A percentile compares a stretch with the other conserved stretches of the same genome.
These are phyloP conservation scores for Leccinum disarticulatum DNA, from an alignment of 768 basidiomycete species.

Conservation along the genomic window DNA sequence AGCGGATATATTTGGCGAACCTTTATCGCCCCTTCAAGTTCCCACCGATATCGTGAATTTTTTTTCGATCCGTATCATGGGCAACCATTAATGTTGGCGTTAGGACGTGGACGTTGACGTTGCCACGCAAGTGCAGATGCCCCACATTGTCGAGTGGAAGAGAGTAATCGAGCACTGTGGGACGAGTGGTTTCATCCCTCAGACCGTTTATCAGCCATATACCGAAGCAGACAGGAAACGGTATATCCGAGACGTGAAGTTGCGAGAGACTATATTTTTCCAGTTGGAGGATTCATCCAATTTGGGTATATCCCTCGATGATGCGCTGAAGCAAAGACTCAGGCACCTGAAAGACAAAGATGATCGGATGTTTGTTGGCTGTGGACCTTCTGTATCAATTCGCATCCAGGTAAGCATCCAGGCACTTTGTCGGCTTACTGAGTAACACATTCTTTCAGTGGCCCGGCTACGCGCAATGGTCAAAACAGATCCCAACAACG, in stretches of 20 bases:
- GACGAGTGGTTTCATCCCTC: slow-evolving; percentile 60
- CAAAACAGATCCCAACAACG: slow-evolving; percentile 77
- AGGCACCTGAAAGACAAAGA: slow-evolving; percentile 56
- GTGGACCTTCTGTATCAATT: slow-evolving; percentile 80
- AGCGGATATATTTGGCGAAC: not conserved
- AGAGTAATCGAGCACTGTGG: slow-evolving; percentile 17
- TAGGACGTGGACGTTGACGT: slow-evolving; percentile 29
- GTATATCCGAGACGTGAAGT: slow-evolving; percentile 68
- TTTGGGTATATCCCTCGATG: slow-evolving; percentile 60
- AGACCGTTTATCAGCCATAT: slow-evolving; percentile 71
- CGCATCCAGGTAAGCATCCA: slow-evolving; percentile 59
- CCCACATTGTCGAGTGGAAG: slow-evolving; percentile 32
- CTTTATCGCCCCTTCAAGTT: not conserved
- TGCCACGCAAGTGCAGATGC: slow-evolving; percentile 19
- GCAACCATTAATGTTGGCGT: slow-evolving; percentile 1
- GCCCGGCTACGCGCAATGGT: slow-evolving; percentile 79
- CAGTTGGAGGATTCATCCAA: slow-evolving; percentile 50
- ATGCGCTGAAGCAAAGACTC: slow-evolving; percentile 62
- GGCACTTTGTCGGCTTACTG: not conserved
- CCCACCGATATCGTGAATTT: slow-evolving; percentile 14
- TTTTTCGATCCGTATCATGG: not conserved
- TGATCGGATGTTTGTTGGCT: slow-evolving; percentile 64
- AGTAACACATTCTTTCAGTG: slow-evolving; percentile 45
- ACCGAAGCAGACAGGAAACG: slow-evolving; percentile 75
- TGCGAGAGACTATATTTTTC: slow-evolving; percentile 68